Percentiles rank a stretch among this genome's conserved stretches.
Conservation (phyloP, 2,329 filamentous ascomycete species). For the Botrytis deweyae region DNA sequence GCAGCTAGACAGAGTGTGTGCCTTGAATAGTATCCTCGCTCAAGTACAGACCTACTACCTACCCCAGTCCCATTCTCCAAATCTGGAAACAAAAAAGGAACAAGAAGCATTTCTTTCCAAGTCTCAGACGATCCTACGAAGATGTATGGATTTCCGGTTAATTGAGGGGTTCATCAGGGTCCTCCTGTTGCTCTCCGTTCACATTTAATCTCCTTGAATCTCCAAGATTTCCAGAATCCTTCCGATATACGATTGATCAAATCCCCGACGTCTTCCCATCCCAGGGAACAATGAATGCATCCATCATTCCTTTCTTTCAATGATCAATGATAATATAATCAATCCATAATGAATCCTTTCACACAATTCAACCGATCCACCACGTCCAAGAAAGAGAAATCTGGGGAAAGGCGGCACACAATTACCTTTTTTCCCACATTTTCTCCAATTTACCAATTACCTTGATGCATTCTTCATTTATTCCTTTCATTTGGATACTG, state of each 20-base stretch:
- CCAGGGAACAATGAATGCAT: not conserved
- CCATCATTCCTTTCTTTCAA: not conserved
- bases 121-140: not conserved
- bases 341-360: not conserved
- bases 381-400: not conserved
- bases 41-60: not conserved
- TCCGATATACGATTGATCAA: not conserved
- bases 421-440: not conserved
- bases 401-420: not conserved
- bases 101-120: not conserved
- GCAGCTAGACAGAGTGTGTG: not conserved
- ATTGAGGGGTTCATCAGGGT: not conserved
- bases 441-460: not conserved
- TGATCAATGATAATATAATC: not conserved
- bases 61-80: not conserved
- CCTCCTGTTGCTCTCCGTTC: not conserved
- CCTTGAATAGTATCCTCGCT: not conserved
- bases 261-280: not conserved
- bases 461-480: not conserved
- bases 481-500: not conserved
- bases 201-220: not conserved
- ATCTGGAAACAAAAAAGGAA: not conserved
- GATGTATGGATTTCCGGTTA: not conserved
- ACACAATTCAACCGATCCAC: not conserved
- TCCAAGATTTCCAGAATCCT: not conserved